A percentile compares a stretch with the other conserved stretches of the same genome.
Evolutionary conservation across 2,329 filamentous ascomycete genomes (phyloP).

Genomic region (Xylariaceae sp.): DNA sequence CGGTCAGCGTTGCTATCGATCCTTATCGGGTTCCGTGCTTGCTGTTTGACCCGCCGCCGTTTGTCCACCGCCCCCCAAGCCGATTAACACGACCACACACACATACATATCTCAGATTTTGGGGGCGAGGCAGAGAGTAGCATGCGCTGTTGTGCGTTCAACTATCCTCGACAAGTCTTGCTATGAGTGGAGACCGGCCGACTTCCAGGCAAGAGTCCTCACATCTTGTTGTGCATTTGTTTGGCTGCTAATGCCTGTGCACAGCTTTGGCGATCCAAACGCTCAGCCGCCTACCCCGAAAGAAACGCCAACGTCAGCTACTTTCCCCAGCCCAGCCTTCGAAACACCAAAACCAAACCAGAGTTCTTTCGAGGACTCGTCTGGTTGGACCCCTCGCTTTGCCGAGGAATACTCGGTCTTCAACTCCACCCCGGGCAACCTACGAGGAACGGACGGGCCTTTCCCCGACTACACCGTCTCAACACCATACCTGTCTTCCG

Average conservation of each 20-base stretch:
- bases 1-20: too few species aligned
- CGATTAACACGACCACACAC: background rate
- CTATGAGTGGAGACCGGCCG: conserved; percentile 61
- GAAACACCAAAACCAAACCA: conserved; percentile 50
- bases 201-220: conserved; percentile 44
- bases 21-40: conserved; percentile 3
- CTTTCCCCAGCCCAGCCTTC: conserved; percentile 52
- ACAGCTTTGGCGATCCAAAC: conserved; percentile 61
- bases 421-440: conserved; percentile 58
- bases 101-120: background rate
- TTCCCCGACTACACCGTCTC: conserved; percentile 42
- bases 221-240: conserved; percentile 12
- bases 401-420: conserved; percentile 64
- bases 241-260: conserved; percentile 14
- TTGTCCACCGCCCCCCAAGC: conserved; percentile 6
- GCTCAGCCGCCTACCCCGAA: conserved; percentile 56
- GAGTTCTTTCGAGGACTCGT: conserved; percentile 43
- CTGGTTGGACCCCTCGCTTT: conserved; percentile 57
- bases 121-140: background rate
- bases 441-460: conserved; percentile 40
- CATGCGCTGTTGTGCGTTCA: background rate
- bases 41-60: conserved; percentile 2
- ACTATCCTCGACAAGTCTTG: conserved; percentile 29
- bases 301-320: conserved; percentile 50
- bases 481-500: conserved; percentile 31